Evolutionary conservation across 1,284 basidiomycete genomes (phyloP).

Genomic region (Anthracocystis panici-leucophaei): DNA sequence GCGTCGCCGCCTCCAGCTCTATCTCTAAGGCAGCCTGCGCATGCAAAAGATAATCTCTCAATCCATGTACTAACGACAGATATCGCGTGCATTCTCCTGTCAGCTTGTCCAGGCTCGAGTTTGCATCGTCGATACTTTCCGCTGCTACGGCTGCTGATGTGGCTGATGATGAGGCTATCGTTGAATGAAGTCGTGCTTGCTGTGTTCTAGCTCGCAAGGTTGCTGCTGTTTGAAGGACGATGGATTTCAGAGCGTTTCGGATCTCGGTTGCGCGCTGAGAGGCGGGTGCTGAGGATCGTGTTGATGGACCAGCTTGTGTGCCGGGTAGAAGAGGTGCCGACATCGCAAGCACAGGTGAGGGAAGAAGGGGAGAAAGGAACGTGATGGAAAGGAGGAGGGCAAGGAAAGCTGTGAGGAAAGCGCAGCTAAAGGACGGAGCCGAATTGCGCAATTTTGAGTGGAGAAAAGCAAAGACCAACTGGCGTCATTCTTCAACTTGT

Average conservation of each 20-base stretch:
- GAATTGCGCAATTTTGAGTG: conserved; percentile 35
- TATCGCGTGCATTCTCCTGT: conserved; percentile 42
- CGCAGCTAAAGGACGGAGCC: conserved; percentile 8
- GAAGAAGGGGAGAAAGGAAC: background rate
- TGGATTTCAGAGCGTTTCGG: conserved; percentile 40
- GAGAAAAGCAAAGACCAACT: conserved; percentile 9
- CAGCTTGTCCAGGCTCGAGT: conserved; percentile 33
- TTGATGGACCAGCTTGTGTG: conserved; percentile 9
- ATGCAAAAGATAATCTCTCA: conserved; percentile 46
- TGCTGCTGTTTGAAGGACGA: conserved; percentile 48
- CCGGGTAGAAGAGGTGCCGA: conserved; percentile 29
- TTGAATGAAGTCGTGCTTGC: conserved; percentile 27
- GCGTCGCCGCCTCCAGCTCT: conserved; percentile 46
- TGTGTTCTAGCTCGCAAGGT: conserved; percentile 44
- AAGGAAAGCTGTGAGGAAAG: background rate
- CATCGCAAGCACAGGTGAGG: conserved; percentile 1
- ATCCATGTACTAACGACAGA: conserved; percentile 37
- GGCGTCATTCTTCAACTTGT: no score
- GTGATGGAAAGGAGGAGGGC: background rate
- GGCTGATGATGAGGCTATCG: conserved; percentile 7
- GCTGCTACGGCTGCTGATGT: conserved; percentile 17
- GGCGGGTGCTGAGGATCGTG: conserved; percentile 7
- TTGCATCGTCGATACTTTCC: conserved; percentile 12
- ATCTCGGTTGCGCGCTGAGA: conserved; percentile 37
- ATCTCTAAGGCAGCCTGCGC: conserved; percentile 48